phyloP scores from a whole-genome alignment of 176 grass and related monocot genomes.

The Areca catechu region DNA sequence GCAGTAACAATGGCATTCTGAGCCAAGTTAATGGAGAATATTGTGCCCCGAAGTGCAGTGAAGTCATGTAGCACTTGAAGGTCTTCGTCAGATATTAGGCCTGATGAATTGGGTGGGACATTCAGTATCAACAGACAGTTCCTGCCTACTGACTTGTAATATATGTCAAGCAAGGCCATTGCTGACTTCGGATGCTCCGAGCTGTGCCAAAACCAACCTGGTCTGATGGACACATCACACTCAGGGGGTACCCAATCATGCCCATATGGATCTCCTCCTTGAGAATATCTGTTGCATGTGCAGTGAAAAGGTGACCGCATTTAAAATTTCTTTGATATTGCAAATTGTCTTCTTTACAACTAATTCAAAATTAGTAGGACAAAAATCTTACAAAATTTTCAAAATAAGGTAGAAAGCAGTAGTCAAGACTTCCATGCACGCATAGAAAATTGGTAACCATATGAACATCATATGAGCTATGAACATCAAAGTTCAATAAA shows the following conservation, averaged over 20 bases:
- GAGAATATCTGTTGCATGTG: slow-evolving; percentile 37
- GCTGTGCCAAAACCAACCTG: slow-evolving; percentile 90
- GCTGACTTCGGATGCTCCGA: slow-evolving; percentile 67
- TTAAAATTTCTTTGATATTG: too few species aligned
- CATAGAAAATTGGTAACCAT: too few species aligned
- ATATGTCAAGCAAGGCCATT: slow-evolving; percentile 63
- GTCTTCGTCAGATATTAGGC: slow-evolving; percentile 72
- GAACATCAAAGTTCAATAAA: too few species aligned
- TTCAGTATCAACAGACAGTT: slow-evolving; percentile 93
- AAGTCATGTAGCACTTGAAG: slow-evolving; percentile 67
- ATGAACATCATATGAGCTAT: too few species aligned
- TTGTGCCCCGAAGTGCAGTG: slow-evolving; percentile 37
- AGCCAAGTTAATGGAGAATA: slow-evolving; percentile 72
- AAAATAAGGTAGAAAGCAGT: too few species aligned
- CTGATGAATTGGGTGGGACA: slow-evolving; percentile 79
- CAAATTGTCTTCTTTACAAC: too few species aligned
- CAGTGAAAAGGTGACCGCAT: slow-evolving; percentile 2
- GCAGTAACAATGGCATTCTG: slow-evolving; percentile 47
- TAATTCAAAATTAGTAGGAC: too few species aligned
- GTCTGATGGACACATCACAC: slow-evolving; percentile 89
- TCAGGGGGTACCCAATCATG: slow-evolving; percentile 87
- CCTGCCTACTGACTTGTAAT: slow-evolving; percentile 90
- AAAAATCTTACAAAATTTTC: too few species aligned
- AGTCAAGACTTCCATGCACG: too few species aligned
- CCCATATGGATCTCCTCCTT: slow-evolving; percentile 56